Percentiles rank a stretch among this genome's conserved stretches.
These are phyloP conservation scores for Ophiostoma fasciatum DNA, from an alignment of 2,329 filamentous ascomycete species.

Conservation along the genomic window DNA sequence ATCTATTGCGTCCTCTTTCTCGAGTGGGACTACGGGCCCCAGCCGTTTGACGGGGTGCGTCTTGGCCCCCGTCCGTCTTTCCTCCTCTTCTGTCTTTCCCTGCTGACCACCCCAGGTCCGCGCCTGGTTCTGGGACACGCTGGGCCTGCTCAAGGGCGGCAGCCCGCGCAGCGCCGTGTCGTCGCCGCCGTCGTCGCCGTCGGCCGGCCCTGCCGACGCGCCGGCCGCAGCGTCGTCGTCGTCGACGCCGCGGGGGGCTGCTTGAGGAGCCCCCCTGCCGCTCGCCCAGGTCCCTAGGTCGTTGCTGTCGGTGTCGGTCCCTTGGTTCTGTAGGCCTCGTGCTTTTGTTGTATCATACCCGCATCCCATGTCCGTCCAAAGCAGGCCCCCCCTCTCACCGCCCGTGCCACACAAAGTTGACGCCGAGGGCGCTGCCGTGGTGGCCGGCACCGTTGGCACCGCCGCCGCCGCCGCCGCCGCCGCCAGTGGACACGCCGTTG, in stretches of 20 bases:
- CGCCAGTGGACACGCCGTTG: constrained; percentile 42
- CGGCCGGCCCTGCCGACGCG: too few relatives aligned
- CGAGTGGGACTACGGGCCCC: constrained; percentile 34
- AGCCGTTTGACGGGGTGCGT: constrained; percentile 29
- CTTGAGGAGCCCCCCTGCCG: too few relatives aligned
- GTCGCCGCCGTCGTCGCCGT: too few relatives aligned
- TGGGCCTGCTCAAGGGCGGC: too few relatives aligned
- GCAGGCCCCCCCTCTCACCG: constrained; percentile 15
- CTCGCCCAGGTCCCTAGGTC: too few relatives aligned
- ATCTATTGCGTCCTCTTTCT: constrained; percentile 47
- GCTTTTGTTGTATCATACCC: neutral
- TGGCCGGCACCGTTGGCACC: constrained; percentile 30
- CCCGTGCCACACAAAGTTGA: constrained; percentile 42
- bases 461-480: constrained; percentile 23
- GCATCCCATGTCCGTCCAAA: too few relatives aligned
- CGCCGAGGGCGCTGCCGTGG: constrained; percentile 35
- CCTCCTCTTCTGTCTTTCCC: neutral
- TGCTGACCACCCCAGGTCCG: constrained; percentile 12
- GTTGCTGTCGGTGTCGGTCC: too few relatives aligned
- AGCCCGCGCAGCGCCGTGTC: too few relatives aligned
- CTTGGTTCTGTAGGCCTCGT: too few relatives aligned
- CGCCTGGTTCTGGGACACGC: constrained; percentile 13
- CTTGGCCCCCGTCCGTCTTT: neutral
- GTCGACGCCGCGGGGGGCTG: too few relatives aligned
- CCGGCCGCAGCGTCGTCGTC: too few relatives aligned